These are phyloP conservation scores for Ophiostoma novo-ulmi DNA, from an alignment of 2,329 filamentous ascomycete species.

Conservation along the genomic window DNA sequence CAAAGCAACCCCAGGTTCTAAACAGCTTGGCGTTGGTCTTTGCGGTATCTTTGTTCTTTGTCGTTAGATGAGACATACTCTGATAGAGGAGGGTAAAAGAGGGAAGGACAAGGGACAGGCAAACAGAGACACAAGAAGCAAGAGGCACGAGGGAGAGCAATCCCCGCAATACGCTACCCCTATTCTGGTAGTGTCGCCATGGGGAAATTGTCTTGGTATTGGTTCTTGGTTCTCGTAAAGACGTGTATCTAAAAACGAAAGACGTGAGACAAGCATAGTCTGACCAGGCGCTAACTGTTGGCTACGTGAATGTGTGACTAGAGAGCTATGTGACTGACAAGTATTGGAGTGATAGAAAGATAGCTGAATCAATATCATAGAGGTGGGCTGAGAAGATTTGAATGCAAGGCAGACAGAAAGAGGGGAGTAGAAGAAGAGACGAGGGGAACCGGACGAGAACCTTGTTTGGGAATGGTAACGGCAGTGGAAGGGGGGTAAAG, in stretches of 20 bases:
- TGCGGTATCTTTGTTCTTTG: neutral
- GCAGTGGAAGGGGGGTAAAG: neutral
- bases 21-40: neutral
- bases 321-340: too few species aligned
- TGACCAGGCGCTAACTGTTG: neutral
- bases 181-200: neutral
- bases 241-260: neutral
- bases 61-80: neutral
- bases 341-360: neutral
- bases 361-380: neutral
- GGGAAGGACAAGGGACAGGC: neutral
- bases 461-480: neutral
- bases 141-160: neutral
- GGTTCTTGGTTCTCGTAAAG: neutral
- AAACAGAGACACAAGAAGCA: neutral
- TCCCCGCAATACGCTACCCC: neutral
- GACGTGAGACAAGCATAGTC: neutral
- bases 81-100: neutral
- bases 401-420: neutral
- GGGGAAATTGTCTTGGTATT: constrained; percentile 5
- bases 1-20: too few species aligned
- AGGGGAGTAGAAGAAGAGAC: neutral
- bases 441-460: neutral
- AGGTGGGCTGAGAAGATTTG: neutral
- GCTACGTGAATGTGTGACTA: neutral